Conservation (phyloP, 2,329 filamentous ascomycete genomes). For the Fusarium protoensiforme region DNA sequence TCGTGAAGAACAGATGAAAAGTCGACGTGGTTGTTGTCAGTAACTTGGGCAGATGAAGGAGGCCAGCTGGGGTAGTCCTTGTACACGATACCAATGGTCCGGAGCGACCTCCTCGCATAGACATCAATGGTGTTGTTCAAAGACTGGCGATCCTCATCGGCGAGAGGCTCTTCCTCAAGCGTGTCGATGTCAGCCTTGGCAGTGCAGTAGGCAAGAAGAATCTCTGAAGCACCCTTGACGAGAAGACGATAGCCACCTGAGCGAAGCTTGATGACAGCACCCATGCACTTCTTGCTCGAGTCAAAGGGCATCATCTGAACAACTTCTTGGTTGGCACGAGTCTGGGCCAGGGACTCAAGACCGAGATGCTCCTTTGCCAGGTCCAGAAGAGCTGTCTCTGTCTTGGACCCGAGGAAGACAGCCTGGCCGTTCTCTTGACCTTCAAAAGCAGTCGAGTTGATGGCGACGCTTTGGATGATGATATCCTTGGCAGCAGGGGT, state of each 20-base stretch:
- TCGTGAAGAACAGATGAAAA: neutral
- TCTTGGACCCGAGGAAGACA: neutral
- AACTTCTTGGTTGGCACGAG: conserved; percentile 53
- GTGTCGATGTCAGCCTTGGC: neutral
- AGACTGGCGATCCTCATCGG: neutral
- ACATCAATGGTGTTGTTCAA: neutral
- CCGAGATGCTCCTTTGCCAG: neutral
- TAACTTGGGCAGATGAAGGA: neutral
- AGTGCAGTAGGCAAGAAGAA: neutral
- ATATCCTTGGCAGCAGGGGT: neutral
- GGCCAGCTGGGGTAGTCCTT: neutral
- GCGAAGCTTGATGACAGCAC: conserved; percentile 58
- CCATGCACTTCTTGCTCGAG: conserved; percentile 65
- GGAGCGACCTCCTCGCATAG: neutral
- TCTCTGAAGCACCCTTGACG: neutral
- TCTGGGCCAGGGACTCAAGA: neutral
- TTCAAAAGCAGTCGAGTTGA: neutral
- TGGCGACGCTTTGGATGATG: neutral
- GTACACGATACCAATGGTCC: neutral
- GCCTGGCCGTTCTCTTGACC: neutral
- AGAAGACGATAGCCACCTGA: neutral
- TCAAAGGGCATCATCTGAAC: conserved; percentile 64
- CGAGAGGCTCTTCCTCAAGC: neutral
- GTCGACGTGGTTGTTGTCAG: neutral
- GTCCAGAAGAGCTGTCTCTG: neutral